Base-by-base conservation (phyloP, 2,329 filamentous ascomycete genomes). In the Fusarium albidum region DNA sequence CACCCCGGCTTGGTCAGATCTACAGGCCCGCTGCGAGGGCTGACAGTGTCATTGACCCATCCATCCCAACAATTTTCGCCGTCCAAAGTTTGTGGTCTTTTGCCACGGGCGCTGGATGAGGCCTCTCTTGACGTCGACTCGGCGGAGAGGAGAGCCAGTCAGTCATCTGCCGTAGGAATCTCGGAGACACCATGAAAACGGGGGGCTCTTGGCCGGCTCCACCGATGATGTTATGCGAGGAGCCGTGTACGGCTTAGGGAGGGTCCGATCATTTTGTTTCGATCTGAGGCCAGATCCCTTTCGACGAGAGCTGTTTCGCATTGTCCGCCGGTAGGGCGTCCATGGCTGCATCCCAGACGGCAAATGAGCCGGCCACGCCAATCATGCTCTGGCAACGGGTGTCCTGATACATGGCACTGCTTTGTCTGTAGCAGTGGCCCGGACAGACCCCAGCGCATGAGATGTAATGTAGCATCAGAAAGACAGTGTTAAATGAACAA, bases 331-430 rank as follows among this genome's bases (percentile, higher is more conserved):
- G 44, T 52, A 37, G 37, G n/a, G 33, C 33, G 33, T 53, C 31
- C 31, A 32, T 47, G 42, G 39, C 43, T 49, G 41, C 42, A 44
- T 48, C 46, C 27, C 42, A 32, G 39, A 46, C 39, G 37, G 43
- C 31, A 39, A 45, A 37, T 32, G 47, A 55, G 52, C 40, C 43
- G 51, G 38, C 32, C 27, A 38, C 9, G 38, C 46, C 27, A 51
- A 51, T 39, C 49, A 52, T 51, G 41, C 29, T 51, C 25, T 39
- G 39, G 33, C 44, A 31, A 47, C 38, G 29, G 42, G 27, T 26
- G 48, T 49, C 60, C 51, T 67, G 63, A 66, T 59, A 64, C 64
- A 60, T 49, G 49, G 48, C 52, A 57, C 53, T 52, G 55, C 60
- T 54, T 56, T 64, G 49, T 62, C 52, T 59, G 55, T 57, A 46